Evolutionary conservation across 495 filamentous ascomycete genomes (phyloP).

Genomic region (Barbatosphaeria neglecta): DNA sequence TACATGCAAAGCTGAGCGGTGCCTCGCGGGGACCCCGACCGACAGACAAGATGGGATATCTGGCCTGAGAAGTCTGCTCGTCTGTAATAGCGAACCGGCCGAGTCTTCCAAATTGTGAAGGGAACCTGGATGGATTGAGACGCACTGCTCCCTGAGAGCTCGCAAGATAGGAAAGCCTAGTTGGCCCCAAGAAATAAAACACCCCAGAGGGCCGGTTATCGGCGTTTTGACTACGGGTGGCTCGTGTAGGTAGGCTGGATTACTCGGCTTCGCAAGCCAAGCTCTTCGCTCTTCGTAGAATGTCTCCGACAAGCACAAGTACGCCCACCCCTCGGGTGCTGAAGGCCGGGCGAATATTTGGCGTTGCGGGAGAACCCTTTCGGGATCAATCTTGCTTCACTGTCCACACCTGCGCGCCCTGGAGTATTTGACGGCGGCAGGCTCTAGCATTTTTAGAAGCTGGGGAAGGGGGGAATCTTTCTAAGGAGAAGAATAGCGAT

Average conservation of each 20-base stretch:
- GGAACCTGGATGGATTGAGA: too few species aligned
- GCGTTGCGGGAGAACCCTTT: not conserved
- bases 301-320: not conserved
- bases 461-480: not conserved
- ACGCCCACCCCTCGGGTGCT: not conserved
- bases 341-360: constrained; percentile 1
- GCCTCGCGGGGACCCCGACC: not conserved
- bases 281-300: too few species aligned
- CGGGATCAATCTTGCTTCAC: constrained; percentile 33
- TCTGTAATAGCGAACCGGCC: not conserved
- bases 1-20: not conserved
- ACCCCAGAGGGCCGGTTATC: too few species aligned
- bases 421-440: constrained; percentile 28
- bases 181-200: too few species aligned
- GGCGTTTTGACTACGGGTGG: not conserved
- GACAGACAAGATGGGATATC: not conserved
- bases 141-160: too few species aligned
- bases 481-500: not conserved
- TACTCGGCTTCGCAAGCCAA: not conserved
- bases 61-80: not conserved
- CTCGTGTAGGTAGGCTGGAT: not conserved
- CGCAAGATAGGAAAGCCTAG: too few species aligned
- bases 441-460: constrained; percentile 44
- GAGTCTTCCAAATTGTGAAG: not conserved
- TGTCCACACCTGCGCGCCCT: constrained; percentile 43